Conservation (phyloP, 345 rosid genomes). For the Brassica incana region DNA sequence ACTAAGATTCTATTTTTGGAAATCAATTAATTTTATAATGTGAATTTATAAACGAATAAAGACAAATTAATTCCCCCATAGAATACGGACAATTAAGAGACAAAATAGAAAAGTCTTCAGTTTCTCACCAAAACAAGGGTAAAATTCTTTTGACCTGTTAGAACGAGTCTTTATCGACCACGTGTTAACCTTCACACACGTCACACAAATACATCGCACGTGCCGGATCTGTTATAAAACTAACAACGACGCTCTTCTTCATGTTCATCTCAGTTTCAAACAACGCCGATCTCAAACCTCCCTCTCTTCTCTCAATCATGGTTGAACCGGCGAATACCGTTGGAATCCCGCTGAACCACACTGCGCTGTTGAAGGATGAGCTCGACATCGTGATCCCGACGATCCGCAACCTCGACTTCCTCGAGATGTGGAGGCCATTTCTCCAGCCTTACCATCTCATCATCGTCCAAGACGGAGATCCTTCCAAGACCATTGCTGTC, state of each 20-base stretch:
- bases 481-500: slow-evolving; percentile 72
- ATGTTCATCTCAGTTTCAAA: slow-evolving; percentile 19
- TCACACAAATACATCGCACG: slow-evolving; percentile 14
- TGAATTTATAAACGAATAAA: background rate
- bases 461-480: slow-evolving; percentile 97
- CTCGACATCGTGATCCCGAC: slow-evolving; percentile 95
- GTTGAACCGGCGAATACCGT: slow-evolving; percentile 53
- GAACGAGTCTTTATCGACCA: slow-evolving; percentile 3
- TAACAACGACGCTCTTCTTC: background rate
- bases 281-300: slow-evolving; percentile 27
- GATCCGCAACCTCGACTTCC: slow-evolving; percentile 88
- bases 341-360: slow-evolving; percentile 39
- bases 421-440: slow-evolving; percentile 99
- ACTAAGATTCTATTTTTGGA: background rate
- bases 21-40: background rate
- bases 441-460: slow-evolving; percentile 92
- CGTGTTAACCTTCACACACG: slow-evolving; percentile 26
- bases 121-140: slow-evolving; percentile 28
- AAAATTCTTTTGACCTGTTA: slow-evolving; percentile 25
- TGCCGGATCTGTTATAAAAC: slow-evolving; percentile 27
- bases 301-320: slow-evolving; percentile 34
- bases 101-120: slow-evolving; percentile 36
- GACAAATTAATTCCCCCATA: slow-evolving; percentile 9
- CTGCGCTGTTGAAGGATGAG: slow-evolving; percentile 67
- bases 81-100: slow-evolving; percentile 28